Conservation (phyloP, 192 early-diverging fungal genomes). For the Coemansia sp. region DNA sequence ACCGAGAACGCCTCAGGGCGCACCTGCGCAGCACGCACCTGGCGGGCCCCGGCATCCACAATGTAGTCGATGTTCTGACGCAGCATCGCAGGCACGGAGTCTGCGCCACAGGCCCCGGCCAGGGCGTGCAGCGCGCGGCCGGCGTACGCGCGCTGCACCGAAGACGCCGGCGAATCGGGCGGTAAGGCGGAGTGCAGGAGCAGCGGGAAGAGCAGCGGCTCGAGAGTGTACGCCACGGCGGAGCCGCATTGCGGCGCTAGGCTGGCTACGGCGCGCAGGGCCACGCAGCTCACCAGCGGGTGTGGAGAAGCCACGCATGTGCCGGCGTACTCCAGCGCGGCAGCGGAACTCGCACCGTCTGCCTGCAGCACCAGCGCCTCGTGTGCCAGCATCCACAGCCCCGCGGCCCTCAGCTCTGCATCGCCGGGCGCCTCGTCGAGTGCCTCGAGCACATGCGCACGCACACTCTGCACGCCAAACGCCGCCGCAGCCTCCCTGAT, state of each 20-base stretch:
- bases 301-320: conserved; percentile 8
- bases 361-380: conserved; percentile 1
- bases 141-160: conserved; percentile 21
- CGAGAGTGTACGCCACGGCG: conserved; percentile 29
- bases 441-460: conserved; percentile 21
- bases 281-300: conserved; percentile 16
- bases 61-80: conserved; percentile 42
- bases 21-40: conserved; percentile 31
- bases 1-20: conserved; percentile 30
- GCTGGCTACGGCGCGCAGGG: conserved; percentile 20
- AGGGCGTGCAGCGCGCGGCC: conserved; percentile 12
- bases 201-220: conserved; percentile 38
- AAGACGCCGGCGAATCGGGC: neutral
- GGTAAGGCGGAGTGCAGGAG: conserved; percentile 17
- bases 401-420: neutral
- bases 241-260: conserved; percentile 20
- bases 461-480: conserved; percentile 4
- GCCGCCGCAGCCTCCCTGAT: conserved; percentile 3
- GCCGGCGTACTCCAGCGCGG: conserved; percentile 28
- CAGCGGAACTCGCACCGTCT: conserved; percentile 4
- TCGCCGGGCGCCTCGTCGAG: neutral
- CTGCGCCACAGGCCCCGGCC: conserved; percentile 9
- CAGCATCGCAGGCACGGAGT: conserved; percentile 23
- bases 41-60: conserved; percentile 38
- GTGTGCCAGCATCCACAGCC: conserved; percentile 28